A percentile compares a stretch with the other conserved stretches of the same genome.
Evolutionary conservation across 2,329 filamentous ascomycete species (phyloP).

Genomic region (Aspergillus aculeatus): DNA sequence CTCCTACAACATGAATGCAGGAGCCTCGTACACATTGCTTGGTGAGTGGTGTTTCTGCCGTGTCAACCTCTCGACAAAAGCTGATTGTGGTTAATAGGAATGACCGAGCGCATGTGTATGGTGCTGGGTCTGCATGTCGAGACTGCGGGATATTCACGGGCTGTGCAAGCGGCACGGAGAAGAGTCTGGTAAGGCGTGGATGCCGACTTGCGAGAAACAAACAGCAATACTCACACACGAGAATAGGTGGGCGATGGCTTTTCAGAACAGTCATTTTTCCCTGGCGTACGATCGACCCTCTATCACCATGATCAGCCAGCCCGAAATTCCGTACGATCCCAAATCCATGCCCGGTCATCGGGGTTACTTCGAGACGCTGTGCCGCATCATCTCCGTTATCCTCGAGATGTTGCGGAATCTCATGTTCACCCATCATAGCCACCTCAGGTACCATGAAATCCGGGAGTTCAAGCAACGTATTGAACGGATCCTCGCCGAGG

Average conservation of each 20-base stretch:
- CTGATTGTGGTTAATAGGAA: slow-evolving; percentile 19
- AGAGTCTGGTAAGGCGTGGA: slow-evolving; percentile 36
- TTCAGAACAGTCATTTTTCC: slow-evolving; percentile 61
- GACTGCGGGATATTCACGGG: slow-evolving; percentile 49
- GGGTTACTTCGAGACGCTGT: slow-evolving; percentile 57
- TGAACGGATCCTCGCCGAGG: slow-evolving; percentile 54
- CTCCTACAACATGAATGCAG: slow-evolving; percentile 64
- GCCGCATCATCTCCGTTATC: slow-evolving; percentile 50
- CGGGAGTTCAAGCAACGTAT: slow-evolving; percentile 56
- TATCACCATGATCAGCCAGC: slow-evolving; percentile 51
- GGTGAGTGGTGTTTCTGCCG: slow-evolving; percentile 36
- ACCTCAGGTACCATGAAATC: slow-evolving; percentile 53
- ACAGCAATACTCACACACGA: neutral
- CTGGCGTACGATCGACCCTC: slow-evolving; percentile 60
- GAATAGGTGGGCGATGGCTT: slow-evolving; percentile 55
- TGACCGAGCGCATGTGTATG: slow-evolving; percentile 51
- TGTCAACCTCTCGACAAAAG: neutral
- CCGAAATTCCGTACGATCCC: slow-evolving; percentile 48
- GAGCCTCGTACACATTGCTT: slow-evolving; percentile 61
- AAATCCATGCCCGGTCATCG: slow-evolving; percentile 52
- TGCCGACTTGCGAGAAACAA: neutral
- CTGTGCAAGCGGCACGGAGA: slow-evolving; percentile 41
- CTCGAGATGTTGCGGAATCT: slow-evolving; percentile 58
- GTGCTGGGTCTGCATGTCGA: slow-evolving; percentile 58
- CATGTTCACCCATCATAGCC: slow-evolving; percentile 47